A percentile compares a stretch with the other conserved stretches of the same genome.
phyloP scores from a whole-genome alignment of 2,329 filamentous ascomycete genomes.

The Fusarium aywerte region DNA sequence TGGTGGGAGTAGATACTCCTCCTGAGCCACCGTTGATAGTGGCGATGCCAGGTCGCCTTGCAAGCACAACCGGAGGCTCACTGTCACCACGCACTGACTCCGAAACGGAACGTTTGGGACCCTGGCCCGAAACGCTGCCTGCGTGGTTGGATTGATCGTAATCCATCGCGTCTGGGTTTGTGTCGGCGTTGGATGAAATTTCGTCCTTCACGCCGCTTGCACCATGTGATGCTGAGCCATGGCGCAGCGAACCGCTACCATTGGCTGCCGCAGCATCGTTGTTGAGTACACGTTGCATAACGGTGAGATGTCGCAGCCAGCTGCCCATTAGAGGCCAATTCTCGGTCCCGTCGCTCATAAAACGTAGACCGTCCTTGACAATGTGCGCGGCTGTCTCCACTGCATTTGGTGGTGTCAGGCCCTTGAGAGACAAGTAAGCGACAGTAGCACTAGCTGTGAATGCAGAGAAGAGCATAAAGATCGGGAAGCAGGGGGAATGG shows the following conservation, averaged over 20 bases:
- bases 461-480: constrained; percentile 71
- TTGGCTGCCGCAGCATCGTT: constrained; percentile 58
- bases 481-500: constrained; percentile 68
- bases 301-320: constrained; percentile 68
- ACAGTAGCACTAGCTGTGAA: constrained; percentile 71
- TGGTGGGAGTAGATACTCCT: constrained; percentile 59
- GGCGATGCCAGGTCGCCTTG: constrained; percentile 64
- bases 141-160: constrained; percentile 59
- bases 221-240: constrained; percentile 49
- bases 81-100: constrained; percentile 60
- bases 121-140: constrained; percentile 44
- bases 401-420: constrained; percentile 65
- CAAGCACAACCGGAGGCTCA: constrained; percentile 62
- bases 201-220: constrained; percentile 63
- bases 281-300: constrained; percentile 70
- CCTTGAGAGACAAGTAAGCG: constrained; percentile 71
- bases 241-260: constrained; percentile 47
- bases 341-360: constrained; percentile 68
- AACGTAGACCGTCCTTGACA: constrained; percentile 67
- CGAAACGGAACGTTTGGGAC: constrained; percentile 52
- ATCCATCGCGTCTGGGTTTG: constrained; percentile 67
- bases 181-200: constrained; percentile 64
- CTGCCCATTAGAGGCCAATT: constrained; percentile 69
- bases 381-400: constrained; percentile 67
- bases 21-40: constrained; percentile 69